Percentiles rank a stretch among this genome's conserved stretches.
These are phyloP conservation scores for Setaria italica DNA, from an alignment of 202 grass and related monocot genomes.

Conservation along the genomic window DNA sequence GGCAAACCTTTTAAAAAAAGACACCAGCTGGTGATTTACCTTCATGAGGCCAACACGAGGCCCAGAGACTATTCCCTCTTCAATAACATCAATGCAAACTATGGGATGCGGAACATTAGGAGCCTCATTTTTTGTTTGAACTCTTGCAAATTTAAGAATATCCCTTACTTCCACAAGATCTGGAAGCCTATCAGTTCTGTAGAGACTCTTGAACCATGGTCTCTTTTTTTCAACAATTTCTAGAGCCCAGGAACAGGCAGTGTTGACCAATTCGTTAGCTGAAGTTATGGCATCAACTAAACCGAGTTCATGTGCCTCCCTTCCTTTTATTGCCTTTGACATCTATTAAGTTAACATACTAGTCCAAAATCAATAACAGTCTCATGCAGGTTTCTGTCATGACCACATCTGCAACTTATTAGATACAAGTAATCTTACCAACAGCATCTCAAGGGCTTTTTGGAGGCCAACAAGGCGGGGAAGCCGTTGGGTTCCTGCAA, in stretches of 20 bases:
- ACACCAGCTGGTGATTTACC: constrained; percentile 52
- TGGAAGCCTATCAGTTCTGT: constrained; percentile 69
- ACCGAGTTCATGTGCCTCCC: constrained; percentile 60
- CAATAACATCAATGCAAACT: constrained; percentile 76
- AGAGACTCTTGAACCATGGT: constrained; percentile 73
- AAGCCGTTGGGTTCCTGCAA: constrained; percentile 75
- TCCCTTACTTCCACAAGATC: constrained; percentile 49
- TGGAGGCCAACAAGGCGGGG: constrained; percentile 78
- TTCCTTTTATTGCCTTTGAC: constrained; percentile 74
- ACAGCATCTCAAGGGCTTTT: constrained; percentile 78
- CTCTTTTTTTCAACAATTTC: constrained; percentile 59
- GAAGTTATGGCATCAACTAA: constrained; percentile 66
- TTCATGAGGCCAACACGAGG: constrained; percentile 72
- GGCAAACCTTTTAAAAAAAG: constrained; percentile 17
- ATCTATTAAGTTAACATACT: constrained; percentile 45
- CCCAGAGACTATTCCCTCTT: constrained; percentile 73
- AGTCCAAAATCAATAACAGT: constrained; percentile 10
- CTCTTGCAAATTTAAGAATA: constrained; percentile 65
- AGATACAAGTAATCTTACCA: constrained; percentile 53
- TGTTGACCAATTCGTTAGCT: constrained; percentile 59
- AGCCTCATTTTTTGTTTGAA: constrained; percentile 54
- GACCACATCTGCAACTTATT: neutral
- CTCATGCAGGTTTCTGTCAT: constrained; percentile 20
- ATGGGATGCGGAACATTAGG: constrained; percentile 59
- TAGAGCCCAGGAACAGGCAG: constrained; percentile 65